Evolutionary conservation across 1,139 yeast genomes (phyloP).

Genomic region (Nakaseomyces bracarensis): DNA sequence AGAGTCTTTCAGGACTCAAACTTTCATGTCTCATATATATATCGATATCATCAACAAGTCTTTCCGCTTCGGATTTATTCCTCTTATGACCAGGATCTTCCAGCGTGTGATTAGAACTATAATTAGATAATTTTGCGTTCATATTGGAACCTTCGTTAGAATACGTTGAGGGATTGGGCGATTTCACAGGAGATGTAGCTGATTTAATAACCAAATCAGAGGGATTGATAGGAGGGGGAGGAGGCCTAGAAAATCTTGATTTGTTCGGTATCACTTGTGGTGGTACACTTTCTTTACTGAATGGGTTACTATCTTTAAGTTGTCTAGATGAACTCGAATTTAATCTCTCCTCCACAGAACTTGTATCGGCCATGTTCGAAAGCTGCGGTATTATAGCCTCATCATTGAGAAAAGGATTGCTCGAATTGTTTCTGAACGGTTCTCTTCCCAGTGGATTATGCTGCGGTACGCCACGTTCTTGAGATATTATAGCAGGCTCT

Average conservation of each 20-base stretch:
- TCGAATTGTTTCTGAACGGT: conserved; percentile 11
- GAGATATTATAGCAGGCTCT: background rate
- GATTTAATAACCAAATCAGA: background rate
- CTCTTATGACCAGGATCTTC: conserved; percentile 19
- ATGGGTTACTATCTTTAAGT: conserved; percentile 1
- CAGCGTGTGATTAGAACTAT: background rate
- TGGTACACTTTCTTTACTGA: background rate
- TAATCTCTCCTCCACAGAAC: background rate
- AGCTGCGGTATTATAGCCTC: background rate
- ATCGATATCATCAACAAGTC: conserved; percentile 30
- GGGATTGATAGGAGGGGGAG: conserved; percentile 11
- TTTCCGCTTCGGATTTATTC: conserved; percentile 30
- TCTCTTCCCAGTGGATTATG: conserved; percentile 10
- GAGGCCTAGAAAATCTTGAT: conserved; percentile 12
- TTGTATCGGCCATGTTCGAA: too few species aligned
- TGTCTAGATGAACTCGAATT: background rate
- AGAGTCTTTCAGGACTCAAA: background rate
- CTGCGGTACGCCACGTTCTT: background rate
- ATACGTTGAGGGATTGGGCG: background rate
- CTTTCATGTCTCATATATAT: conserved; percentile 14
- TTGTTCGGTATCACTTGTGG: background rate
- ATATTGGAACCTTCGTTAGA: background rate
- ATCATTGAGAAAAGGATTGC: conserved; percentile 11
- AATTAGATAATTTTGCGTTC: too few species aligned
- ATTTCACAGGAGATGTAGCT: background rate